Percentiles rank a stretch among this genome's conserved stretches.
These are phyloP conservation scores for Termitomyces sp. DNA, from an alignment of 768 basidiomycete species.

Conservation along the genomic window DNA sequence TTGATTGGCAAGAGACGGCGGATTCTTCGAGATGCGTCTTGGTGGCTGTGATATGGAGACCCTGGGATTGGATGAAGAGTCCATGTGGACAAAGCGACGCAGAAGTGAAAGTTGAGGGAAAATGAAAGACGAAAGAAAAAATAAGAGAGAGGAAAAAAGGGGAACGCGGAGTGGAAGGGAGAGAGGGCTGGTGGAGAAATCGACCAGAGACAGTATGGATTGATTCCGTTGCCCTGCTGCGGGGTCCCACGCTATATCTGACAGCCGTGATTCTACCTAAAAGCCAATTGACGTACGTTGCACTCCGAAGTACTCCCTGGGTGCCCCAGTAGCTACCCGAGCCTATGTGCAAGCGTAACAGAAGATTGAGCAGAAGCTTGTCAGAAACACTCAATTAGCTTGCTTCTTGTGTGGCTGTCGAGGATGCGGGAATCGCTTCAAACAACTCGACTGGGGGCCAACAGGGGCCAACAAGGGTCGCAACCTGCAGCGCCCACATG, in stretches of 20 bases:
- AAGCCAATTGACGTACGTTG: constrained; percentile 11
- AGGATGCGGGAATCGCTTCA: not conserved
- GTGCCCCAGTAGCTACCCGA: not conserved
- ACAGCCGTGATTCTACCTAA: constrained; percentile 6
- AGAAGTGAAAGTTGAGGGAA: constrained; percentile 21
- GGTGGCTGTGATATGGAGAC: constrained; percentile 26
- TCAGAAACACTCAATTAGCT: not conserved
- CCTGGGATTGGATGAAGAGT: constrained; percentile 20
- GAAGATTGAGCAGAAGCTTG: constrained; percentile 1
- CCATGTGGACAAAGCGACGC: constrained; percentile 27
- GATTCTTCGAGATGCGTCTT: constrained; percentile 18
- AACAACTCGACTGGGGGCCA: no score
- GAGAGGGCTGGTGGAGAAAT: constrained; percentile 2
- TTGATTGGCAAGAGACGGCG: constrained; percentile 20
- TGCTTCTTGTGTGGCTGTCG: not conserved
- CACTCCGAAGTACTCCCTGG: constrained; percentile 6
- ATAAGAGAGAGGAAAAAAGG: constrained; percentile 10
- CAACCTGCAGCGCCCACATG: not conserved
- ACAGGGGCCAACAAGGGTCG: not conserved
- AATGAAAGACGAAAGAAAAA: constrained; percentile 8
- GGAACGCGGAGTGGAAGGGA: constrained; percentile 14
- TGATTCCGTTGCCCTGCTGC: constrained; percentile 1
- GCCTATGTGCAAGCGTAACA: constrained; percentile 7
- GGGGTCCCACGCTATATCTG: constrained; percentile 14
- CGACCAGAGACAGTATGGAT: constrained; percentile 1